Evolutionary conservation across 2,329 filamentous ascomycete species (phyloP).

Genomic region (Fusarium robinianum): DNA sequence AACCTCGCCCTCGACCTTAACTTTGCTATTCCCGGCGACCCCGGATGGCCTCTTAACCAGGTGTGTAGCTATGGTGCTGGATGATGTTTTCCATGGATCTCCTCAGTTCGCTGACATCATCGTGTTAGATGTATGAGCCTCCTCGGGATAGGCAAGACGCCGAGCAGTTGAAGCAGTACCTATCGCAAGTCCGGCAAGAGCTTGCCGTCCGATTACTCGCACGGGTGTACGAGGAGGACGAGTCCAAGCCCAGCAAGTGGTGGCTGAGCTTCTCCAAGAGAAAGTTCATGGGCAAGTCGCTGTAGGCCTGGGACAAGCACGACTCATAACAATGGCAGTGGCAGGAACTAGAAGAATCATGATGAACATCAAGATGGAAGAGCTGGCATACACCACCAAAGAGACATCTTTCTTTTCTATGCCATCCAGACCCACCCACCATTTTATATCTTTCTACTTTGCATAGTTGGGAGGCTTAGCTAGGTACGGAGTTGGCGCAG

Average conservation of each 20-base stretch:
- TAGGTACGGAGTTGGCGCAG: slow-evolving; percentile 16
- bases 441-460: slow-evolving; percentile 9
- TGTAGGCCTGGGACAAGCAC: slow-evolving; percentile 52
- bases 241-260: slow-evolving; percentile 80
- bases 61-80: slow-evolving; percentile 43
- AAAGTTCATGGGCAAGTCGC: slow-evolving; percentile 98
- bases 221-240: slow-evolving; percentile 80
- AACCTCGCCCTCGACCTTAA: slow-evolving; percentile 90
- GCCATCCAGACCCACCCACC: slow-evolving; percentile 1
- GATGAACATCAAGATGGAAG: slow-evolving; percentile 22
- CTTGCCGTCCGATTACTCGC: slow-evolving; percentile 80
- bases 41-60: slow-evolving; percentile 91
- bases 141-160: slow-evolving; percentile 86
- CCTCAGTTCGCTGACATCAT: slow-evolving; percentile 12
- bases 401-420: slow-evolving; percentile 17
- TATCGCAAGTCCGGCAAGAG: slow-evolving; percentile 92
- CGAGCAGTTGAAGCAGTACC: slow-evolving; percentile 84
- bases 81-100: neutral
- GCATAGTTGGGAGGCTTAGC: slow-evolving; percentile 1
- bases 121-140: slow-evolving; percentile 77
- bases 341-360: slow-evolving; percentile 30
- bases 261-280: slow-evolving; percentile 99
- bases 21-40: slow-evolving; percentile 93
- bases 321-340: slow-evolving; percentile 1
- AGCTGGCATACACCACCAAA: slow-evolving; percentile 28